Evolutionary conservation across 306 rosid genomes (phyloP).

Genomic region (Prinsepia uniflora): DNA sequence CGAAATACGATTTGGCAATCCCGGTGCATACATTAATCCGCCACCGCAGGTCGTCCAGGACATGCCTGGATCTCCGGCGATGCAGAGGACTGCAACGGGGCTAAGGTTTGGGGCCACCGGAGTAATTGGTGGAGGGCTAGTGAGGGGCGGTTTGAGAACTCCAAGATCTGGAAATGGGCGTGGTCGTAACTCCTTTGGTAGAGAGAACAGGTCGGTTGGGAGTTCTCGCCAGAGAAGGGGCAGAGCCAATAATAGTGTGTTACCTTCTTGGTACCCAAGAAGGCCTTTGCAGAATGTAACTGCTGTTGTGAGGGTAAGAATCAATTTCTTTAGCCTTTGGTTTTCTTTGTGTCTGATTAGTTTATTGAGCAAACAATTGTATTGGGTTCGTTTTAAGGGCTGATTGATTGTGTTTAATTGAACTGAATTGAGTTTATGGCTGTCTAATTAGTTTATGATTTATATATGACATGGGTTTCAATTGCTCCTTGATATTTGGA

Average conservation of each 20-base stretch:
- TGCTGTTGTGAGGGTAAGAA: constrained; percentile 45
- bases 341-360: neutral
- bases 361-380: neutral
- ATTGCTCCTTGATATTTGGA: neutral
- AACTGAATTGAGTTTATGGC: too few relatives aligned
- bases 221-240: constrained; percentile 32
- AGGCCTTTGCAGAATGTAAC: constrained; percentile 71
- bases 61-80: constrained; percentile 24
- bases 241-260: constrained; percentile 30
- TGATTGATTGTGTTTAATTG: neutral
- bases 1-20: constrained; percentile 15
- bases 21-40: neutral
- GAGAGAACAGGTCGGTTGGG: constrained; percentile 28
- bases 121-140: constrained; percentile 11
- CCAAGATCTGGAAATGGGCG: constrained; percentile 35
- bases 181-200: constrained; percentile 13
- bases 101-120: constrained; percentile 18
- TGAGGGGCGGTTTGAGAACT: constrained; percentile 24
- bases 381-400: neutral
- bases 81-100: constrained; percentile 13
- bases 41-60: neutral
- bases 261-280: constrained; percentile 86
- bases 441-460: neutral
- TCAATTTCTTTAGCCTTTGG: neutral
- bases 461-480: neutral